Evolutionary conservation across 192 early-diverging fungal genomes (phyloP).

Genomic region (Mycoemilia scoparia): DNA sequence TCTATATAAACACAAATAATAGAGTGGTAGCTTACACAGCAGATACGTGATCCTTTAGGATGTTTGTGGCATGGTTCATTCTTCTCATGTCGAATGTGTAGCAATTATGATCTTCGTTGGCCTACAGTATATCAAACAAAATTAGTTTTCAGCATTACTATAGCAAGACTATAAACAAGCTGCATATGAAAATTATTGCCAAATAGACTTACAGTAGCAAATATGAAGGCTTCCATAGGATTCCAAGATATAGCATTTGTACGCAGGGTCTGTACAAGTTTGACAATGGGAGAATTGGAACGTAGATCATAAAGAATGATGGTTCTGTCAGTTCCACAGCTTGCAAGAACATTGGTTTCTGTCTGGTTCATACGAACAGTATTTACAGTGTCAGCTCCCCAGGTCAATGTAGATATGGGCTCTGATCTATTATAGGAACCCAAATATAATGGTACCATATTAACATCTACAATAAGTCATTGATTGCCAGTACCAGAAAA

Average conservation of each 20-base stretch:
- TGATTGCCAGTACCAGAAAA: background rate
- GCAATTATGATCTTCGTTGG: constrained; percentile 95
- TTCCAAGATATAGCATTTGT: constrained; percentile 98
- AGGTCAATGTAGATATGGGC: constrained; percentile 65
- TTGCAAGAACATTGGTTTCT: constrained; percentile 81
- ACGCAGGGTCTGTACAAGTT: constrained; percentile 63
- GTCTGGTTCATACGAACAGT: constrained; percentile 95
- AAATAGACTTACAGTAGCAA: too few species aligned
- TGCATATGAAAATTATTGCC: constrained; percentile 15
- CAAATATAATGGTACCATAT: background rate
- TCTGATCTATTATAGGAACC: too few species aligned
- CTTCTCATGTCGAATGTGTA: constrained; percentile 98
- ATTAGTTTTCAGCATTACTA: constrained; percentile 1
- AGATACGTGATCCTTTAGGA: constrained; percentile 91
- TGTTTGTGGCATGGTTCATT: constrained; percentile 65
- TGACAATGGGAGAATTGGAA: constrained; percentile 68
- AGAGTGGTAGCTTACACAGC: too few species aligned
- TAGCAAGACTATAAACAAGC: background rate
- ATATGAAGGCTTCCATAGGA: constrained; percentile 96
- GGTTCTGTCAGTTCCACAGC: constrained; percentile 83
- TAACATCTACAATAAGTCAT: background rate
- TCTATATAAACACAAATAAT: too few species aligned
- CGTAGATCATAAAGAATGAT: constrained; percentile 89
- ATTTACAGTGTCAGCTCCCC: constrained; percentile 90
- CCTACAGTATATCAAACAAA: too few species aligned